These are phyloP conservation scores for Malus hybrid DNA, from an alignment of 331 rosid species.

Conservation along the genomic window DNA sequence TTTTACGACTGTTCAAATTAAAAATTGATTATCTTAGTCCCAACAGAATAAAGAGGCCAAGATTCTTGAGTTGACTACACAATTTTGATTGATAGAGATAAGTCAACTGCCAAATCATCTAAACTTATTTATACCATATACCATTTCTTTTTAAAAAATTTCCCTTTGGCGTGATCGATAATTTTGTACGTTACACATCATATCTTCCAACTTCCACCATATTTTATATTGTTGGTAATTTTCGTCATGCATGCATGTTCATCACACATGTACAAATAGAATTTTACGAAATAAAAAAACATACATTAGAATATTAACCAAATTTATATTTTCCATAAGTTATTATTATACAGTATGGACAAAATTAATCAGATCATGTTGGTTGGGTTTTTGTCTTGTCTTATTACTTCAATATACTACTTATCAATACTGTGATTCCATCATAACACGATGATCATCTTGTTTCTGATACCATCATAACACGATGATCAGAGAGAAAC, in stretches of 20 bases:
- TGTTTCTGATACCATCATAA: not conserved
- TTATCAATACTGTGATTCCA: not conserved
- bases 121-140: not conserved
- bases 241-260: not conserved
- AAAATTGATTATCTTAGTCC: not conserved
- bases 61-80: not conserved
- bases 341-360: not conserved
- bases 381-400: not conserved
- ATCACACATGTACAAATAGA: not conserved
- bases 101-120: not conserved
- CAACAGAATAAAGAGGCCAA: not conserved
- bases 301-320: not conserved
- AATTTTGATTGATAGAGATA: not conserved
- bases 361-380: not conserved
- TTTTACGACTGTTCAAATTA: not conserved
- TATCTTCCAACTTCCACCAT: not conserved
- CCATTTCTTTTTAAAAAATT: too few species aligned
- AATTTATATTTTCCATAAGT: too few species aligned
- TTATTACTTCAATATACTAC: not conserved
- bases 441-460: not conserved
- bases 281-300: not conserved
- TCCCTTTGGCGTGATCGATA: not conserved
- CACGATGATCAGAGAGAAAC: too few species aligned
- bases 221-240: not conserved
- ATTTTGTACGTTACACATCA: not conserved